phyloP scores from a whole-genome alignment of 768 basidiomycete genomes.

The Naganishia onofrii region DNA sequence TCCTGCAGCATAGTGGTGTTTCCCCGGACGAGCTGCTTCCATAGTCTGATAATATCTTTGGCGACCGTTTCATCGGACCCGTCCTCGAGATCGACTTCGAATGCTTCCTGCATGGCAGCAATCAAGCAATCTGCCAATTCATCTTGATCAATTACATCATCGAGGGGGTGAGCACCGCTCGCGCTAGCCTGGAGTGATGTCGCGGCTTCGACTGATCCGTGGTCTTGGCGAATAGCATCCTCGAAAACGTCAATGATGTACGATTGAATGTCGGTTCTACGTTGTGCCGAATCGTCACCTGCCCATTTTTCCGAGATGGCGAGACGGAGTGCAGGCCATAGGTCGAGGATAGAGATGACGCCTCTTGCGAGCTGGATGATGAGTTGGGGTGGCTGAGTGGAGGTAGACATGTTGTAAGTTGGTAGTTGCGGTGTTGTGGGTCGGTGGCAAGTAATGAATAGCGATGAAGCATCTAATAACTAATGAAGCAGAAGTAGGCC shows the following conservation, averaged over 20 bases:
- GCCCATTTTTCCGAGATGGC: constrained; percentile 87
- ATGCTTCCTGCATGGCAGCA: constrained; percentile 84
- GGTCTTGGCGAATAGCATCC: constrained; percentile 38
- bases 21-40: constrained; percentile 51
- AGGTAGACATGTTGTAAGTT: constrained; percentile 18
- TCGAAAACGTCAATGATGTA: constrained; percentile 51
- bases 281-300: constrained; percentile 66
- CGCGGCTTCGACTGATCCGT: constrained; percentile 26
- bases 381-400: constrained; percentile 1
- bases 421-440: not conserved
- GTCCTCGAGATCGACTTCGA: constrained; percentile 78
- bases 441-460: not conserved
- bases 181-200: constrained; percentile 24
- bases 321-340: constrained; percentile 82
- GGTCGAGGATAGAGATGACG: constrained; percentile 71
- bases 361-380: constrained; percentile 73
- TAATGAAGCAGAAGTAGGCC: not conserved
- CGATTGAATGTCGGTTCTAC: constrained; percentile 80
- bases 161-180: constrained; percentile 24
- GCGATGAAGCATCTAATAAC: too few relatives aligned
- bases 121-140: constrained; percentile 79
- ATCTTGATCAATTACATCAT: constrained; percentile 60
- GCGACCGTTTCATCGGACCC: constrained; percentile 74
- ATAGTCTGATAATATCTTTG: constrained; percentile 56
- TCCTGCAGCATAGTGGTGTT: constrained; percentile 59